Percentiles rank a stretch among this genome's conserved stretches.
Evolutionary conservation across 352 stramenopile genomes (phyloP).

Genomic region (Globisporangium nunn): DNA sequence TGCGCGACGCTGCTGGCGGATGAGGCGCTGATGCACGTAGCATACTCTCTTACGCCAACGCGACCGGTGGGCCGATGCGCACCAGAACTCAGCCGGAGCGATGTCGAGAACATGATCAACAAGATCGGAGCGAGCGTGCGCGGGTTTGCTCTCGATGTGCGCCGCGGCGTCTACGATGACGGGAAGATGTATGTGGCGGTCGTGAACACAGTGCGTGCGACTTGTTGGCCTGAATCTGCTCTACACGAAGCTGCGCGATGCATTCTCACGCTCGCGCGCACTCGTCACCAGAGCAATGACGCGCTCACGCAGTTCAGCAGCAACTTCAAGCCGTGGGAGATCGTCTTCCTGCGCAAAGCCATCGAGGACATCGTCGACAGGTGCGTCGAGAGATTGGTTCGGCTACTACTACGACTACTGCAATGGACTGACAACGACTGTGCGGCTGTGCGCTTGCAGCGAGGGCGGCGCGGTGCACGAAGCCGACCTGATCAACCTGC

Average conservation of each 20-base stretch:
- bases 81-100: constrained; percentile 35
- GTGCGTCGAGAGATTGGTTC: constrained; percentile 11
- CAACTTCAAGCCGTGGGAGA: constrained; percentile 80
- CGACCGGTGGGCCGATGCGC: background rate
- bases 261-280: background rate
- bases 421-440: background rate
- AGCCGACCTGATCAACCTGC: constrained; percentile 62
- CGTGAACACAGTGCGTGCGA: constrained; percentile 49
- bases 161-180: constrained; percentile 72
- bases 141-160: constrained; percentile 64
- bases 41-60: background rate
- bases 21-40: background rate
- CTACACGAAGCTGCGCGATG: too few relatives aligned
- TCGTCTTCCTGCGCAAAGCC: constrained; percentile 75
- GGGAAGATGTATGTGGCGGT: constrained; percentile 76
- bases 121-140: constrained; percentile 51
- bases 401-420: background rate
- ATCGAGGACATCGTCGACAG: constrained; percentile 77
- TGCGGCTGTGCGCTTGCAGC: constrained; percentile 14
- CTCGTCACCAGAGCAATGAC: constrained; percentile 51
- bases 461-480: constrained; percentile 60
- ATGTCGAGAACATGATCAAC: constrained; percentile 66
- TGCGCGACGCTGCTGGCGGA: constrained; percentile 8
- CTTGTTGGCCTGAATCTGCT: too few relatives aligned
- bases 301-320: constrained; percentile 61